Evolutionary conservation across 2,329 filamentous ascomycete genomes (phyloP), one percentile per base, ranked within the genome.

Genomic region (Aspergillus terreus): DNA sequence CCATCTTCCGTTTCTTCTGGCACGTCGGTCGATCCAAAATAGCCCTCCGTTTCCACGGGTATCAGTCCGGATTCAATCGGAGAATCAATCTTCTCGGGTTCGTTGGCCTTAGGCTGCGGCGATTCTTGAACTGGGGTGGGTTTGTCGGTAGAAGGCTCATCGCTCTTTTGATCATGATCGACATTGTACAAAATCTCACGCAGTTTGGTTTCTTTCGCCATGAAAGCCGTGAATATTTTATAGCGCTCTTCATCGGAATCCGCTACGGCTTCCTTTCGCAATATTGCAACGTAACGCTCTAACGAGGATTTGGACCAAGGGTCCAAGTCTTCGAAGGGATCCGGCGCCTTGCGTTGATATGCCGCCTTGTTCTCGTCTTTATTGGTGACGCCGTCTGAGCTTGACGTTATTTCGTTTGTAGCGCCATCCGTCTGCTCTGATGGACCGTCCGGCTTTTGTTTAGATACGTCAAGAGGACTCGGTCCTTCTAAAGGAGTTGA

Each of bases 241-340:
- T 77, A 77, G 53, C 80, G 80, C 43, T 80, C 76, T 49, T 77
- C 71, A 42, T 82, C 76, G 2, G 71, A 71, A 36, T 74, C 62
- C 44, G 74, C 68, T 50, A 71, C 67, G 27, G 76, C 72, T 59
- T 83, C 80, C 47, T 76, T 73, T 45, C 76, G 74, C 21, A 83
- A 68, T 78, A 82, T 82, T 4, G 71, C 68, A 27, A 80, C 75
- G 58, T 78, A 83, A 40, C 80, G 71, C 46, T 78, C 75, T 44
- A 83, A 62, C 23, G 80, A 82, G 2, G 78, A 78, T 57, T 75
- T 78, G 56, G 77, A 82, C 77, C 80, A 82, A 2, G 78, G 76
- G 53, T 81, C 78, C n/a, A 83, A 68, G 56, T 81, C 79, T 21
- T 71, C 73, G 52, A 76, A 76, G 4, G 77, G 76, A 56, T 81